Base-by-base conservation (phyloP, 2,329 filamentous ascomycete genomes). In the Cladophialophora bantiana region DNA sequence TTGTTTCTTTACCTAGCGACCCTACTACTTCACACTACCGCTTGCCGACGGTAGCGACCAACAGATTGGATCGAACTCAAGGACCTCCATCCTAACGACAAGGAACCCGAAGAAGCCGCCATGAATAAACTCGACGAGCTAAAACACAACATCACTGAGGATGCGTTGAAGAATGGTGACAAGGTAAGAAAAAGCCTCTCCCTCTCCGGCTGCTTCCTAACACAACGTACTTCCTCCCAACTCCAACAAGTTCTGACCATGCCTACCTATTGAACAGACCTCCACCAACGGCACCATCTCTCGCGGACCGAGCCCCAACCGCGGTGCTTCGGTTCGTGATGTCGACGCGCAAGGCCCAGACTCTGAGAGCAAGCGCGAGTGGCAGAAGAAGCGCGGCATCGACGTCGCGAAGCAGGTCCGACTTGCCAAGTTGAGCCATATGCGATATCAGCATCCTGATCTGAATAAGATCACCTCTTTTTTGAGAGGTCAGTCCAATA, bases 391-490 rank as follows among this genome's bases (percentile, higher is more conserved):
- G 26, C 65, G 64, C 12, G 70, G 71, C 26, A 83, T 85, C 73
- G 78, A 84, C 67, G 71, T 73, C 15, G 68, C 76, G 55, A 75
- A 78, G 35, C 83, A 84, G 67, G 78, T 85, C 69, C 78, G 80
- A 64, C 73, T 86, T 20, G 79, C 77, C 6, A 82, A 82, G 64
- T 67, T 85, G 4, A 78, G 78, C 1, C 83, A 86, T 66, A 84
- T 85, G 83, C 79, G 83, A 1, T 86, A 86, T 71, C 83, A 85
- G 66, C 84, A 85, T 68, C 81, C 83, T 0, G 79, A 85, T 64
- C 74, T 86, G 3, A 75, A 78, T 26, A 74, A 79, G 64, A 84
- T 85, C 53, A 83, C 81, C 4, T 79, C 74, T 2, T 85, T 81
- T 72, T 75, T 80, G 59, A 74, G 65, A 72, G 71, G 66, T 77